Evolutionary conservation across 192 early-diverging fungal species (phyloP).

Genomic region (Coemansia sp.): DNA sequence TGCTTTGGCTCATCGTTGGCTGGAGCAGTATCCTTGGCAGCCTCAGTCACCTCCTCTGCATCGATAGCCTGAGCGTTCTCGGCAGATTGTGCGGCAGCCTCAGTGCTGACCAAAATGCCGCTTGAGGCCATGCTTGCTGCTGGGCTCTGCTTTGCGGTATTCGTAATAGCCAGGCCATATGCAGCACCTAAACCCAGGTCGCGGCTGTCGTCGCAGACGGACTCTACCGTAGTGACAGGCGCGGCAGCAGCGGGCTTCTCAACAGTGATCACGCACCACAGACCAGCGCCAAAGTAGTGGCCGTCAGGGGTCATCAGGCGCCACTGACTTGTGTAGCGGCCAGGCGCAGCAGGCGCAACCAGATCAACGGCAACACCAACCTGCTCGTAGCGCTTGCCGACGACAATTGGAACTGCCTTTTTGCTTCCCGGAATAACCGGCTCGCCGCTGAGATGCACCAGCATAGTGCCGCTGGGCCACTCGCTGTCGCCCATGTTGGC

Average conservation of each 20-base stretch:
- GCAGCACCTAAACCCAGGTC: neutral
- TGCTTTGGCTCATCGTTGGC: neutral
- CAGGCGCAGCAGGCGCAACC: constrained; percentile 60
- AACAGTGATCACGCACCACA: constrained; percentile 69
- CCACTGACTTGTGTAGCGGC: constrained; percentile 64
- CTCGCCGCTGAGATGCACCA: constrained; percentile 60
- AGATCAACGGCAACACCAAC: constrained; percentile 63
- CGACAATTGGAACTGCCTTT: constrained; percentile 45
- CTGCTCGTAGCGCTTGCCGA: constrained; percentile 56
- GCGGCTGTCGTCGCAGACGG: neutral
- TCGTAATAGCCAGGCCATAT: neutral
- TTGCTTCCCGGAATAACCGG: constrained; percentile 50
- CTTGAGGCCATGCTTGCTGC: constrained; percentile 6
- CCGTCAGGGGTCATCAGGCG: constrained; percentile 60
- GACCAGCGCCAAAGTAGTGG: constrained; percentile 61
- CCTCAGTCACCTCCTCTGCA: too few species aligned
- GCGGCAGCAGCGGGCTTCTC: constrained; percentile 13
- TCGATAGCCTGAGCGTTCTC: neutral
- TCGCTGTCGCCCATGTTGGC: constrained; percentile 58
- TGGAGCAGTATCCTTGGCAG: too few species aligned
- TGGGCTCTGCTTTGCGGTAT: neutral
- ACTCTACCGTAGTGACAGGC: neutral
- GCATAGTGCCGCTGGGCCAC: constrained; percentile 62
- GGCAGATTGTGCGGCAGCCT: neutral
- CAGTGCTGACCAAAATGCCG: constrained; percentile 1